A percentile compares a stretch with the other conserved stretches of the same genome.
Conservation (phyloP, 225 moss, liverwort and hornwort genomes). For the Polytrichum formosum region DNA sequence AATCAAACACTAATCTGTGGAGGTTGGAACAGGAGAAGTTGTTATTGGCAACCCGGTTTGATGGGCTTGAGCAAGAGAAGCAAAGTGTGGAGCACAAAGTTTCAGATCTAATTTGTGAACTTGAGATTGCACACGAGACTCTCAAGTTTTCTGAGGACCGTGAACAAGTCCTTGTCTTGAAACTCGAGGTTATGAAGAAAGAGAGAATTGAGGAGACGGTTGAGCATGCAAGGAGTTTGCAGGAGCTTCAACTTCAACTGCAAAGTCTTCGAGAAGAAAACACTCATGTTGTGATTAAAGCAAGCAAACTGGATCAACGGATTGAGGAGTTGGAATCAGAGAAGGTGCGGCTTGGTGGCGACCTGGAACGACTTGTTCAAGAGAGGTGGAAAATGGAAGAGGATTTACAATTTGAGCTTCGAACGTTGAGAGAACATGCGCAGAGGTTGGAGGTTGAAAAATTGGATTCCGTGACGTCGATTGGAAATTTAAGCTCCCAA, state of each 20-base stretch:
- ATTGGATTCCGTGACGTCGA: conserved; percentile 9
- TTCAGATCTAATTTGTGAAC: conserved; percentile 1
- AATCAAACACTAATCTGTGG: not conserved
- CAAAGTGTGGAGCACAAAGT: conserved; percentile 9
- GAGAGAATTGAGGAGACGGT: conserved; percentile 3
- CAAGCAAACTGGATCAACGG: conserved; percentile 28
- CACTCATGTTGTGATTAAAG: conserved; percentile 31
- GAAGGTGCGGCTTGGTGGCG: conserved; percentile 20
- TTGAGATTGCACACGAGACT: not conserved
- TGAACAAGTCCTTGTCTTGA: conserved; percentile 11
- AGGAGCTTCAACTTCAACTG: conserved; percentile 22
- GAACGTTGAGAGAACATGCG: conserved; percentile 33
- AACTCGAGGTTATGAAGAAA: conserved; percentile 23
- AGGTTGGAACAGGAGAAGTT: not conserved
- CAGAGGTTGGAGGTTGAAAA: conserved; percentile 43
- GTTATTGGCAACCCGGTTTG: not conserved
- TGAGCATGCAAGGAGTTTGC: not conserved
- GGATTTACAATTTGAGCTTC: conserved; percentile 28
- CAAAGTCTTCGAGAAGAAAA: conserved; percentile 42
- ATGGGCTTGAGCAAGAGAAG: conserved; percentile 18
- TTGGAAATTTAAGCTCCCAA: conserved; percentile 23
- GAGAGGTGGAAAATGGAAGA: conserved; percentile 20
- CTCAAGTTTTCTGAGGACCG: not conserved
- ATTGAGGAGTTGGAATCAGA: conserved; percentile 30
- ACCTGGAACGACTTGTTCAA: conserved; percentile 29